Conservation (phyloP, 2,329 filamentous ascomycete species). For the Ascochyta koolunga region DNA sequence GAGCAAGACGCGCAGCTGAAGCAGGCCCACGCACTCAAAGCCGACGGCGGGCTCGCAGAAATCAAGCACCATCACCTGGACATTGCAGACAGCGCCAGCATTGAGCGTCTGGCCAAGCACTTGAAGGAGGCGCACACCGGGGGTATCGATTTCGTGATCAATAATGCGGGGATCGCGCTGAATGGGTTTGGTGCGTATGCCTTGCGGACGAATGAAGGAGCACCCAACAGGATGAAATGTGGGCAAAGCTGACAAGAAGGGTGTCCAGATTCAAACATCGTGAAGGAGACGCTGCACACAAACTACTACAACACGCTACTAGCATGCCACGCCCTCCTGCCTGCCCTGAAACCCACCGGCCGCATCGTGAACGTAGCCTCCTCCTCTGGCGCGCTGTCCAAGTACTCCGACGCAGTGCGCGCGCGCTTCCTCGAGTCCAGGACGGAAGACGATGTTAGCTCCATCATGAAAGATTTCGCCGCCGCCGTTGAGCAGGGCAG, state of each 20-base stretch:
- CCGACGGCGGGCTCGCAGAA: slow-evolving; percentile 48
- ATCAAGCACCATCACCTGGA: slow-evolving; percentile 57
- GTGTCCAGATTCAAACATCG: slow-evolving; percentile 51
- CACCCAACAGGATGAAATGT: no score
- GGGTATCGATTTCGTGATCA: slow-evolving; percentile 60
- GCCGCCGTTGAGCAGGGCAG: slow-evolving; percentile 53
- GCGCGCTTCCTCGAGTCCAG: slow-evolving; percentile 51
- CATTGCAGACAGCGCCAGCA: slow-evolving; percentile 54
- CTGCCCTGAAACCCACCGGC: slow-evolving; percentile 53
- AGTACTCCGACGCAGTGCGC: slow-evolving; percentile 54
- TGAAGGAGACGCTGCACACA: slow-evolving; percentile 55
- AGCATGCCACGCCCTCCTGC: slow-evolving; percentile 53
- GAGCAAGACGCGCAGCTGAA: slow-evolving; percentile 54
- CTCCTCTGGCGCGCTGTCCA: slow-evolving; percentile 52
- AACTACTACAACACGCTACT: slow-evolving; percentile 62
- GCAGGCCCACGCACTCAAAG: slow-evolving; percentile 53
- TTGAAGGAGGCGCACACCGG: slow-evolving; percentile 54
- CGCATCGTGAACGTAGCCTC: slow-evolving; percentile 58
- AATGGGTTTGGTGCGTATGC: slow-evolving; percentile 50
- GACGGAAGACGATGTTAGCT: slow-evolving; percentile 52
- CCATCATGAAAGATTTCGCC: slow-evolving; percentile 58
- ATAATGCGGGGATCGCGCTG: slow-evolving; percentile 60
- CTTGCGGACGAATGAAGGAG: neutral
- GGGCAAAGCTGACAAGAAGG: no score
- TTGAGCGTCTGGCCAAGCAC: slow-evolving; percentile 51